phyloP scores from a whole-genome alignment of 2,329 filamentous ascomycete species.

The Verticillium dahliae region DNA sequence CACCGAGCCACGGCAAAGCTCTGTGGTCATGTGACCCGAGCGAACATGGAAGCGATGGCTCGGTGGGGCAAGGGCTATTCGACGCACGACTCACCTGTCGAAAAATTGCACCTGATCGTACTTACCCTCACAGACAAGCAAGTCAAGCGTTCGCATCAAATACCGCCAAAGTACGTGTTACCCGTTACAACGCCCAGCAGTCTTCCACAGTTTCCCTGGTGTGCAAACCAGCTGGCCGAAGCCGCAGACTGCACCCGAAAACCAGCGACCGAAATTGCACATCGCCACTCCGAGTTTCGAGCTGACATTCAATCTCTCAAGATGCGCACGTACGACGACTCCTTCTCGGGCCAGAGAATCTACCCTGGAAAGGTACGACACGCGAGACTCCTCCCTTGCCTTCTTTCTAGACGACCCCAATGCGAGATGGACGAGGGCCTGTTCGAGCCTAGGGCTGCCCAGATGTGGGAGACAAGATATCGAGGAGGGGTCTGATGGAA shows the following conservation, averaged over 20 bases:
- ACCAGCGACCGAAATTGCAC: neutral
- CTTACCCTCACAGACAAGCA: slow-evolving; percentile 1
- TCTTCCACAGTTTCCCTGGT: neutral
- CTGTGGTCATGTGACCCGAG: neutral
- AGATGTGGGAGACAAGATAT: neutral
- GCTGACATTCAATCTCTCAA: slow-evolving; percentile 23
- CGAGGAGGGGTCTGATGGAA: neutral
- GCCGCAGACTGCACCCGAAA: neutral
- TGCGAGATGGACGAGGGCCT: neutral
- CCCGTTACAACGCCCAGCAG: neutral
- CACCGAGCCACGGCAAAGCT: neutral
- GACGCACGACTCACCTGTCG: neutral
- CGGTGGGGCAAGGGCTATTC: neutral
- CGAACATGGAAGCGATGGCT: neutral
- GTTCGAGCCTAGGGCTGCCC: slow-evolving; percentile 1
- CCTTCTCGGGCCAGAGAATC: slow-evolving; percentile 60
- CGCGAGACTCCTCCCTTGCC: neutral
- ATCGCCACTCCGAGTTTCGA: neutral
- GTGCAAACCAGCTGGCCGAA: neutral
- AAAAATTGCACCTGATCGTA: slow-evolving; percentile 1
- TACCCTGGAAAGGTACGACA: slow-evolving; percentile 60
- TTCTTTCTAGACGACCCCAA: neutral
- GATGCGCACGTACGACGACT: slow-evolving; percentile 63
- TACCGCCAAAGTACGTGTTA: slow-evolving; percentile 4
- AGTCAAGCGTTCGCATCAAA: slow-evolving; percentile 3